Base-by-base conservation (phyloP, 2,329 filamentous ascomycete genomes). In the Calonectria honghensis region DNA sequence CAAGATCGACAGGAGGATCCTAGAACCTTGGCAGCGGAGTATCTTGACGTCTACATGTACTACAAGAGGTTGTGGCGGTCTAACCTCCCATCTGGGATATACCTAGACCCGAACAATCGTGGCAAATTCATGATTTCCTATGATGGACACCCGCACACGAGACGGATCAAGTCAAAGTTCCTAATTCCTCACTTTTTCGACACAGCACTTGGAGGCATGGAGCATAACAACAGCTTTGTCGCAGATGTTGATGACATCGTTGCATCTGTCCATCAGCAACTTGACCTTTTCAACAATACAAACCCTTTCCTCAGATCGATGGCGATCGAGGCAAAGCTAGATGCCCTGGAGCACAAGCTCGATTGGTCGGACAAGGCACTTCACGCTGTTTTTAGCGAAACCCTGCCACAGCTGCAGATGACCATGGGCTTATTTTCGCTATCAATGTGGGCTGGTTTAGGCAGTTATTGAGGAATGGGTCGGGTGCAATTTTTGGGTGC, bases 371-470 rank as follows among this genome's bases (percentile, higher is more conserved):
- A 41, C 7, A 27, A 71, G 50, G 29, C 70, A 14, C 48, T 68
- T 10, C 13, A 11, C 32, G 9, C 3, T 16, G 32, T 68, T 14
- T 73, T 73, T 16, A 50, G 64, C 14, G 39, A 37, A 6, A 45
- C 70, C 27, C 13, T 48, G 54, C 64, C 65, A 2, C 18, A 32
- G 27, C 6, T 73, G 11, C 70, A 63, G 11, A 18, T 73, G 13
- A 54, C 45, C 3, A 64, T 73, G 70, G 31, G 35, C 7, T 35
- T 68, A n/a, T 64, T 61, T 27, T 13, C 65, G 18, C 27, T 63
- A 14, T 68, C 64, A 3, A 29, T 68, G 3, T 73, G 70, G 68
- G n/a, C 50, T 48, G 68, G 68, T 14, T 32, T 64, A 41, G 54
- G 54, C 2, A 67, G 24, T 20, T 61, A 67, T 27, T 51, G 18